Evolutionary conservation across 2,329 filamentous ascomycete species (phyloP).

Genomic region (Diaporthe sp.): DNA sequence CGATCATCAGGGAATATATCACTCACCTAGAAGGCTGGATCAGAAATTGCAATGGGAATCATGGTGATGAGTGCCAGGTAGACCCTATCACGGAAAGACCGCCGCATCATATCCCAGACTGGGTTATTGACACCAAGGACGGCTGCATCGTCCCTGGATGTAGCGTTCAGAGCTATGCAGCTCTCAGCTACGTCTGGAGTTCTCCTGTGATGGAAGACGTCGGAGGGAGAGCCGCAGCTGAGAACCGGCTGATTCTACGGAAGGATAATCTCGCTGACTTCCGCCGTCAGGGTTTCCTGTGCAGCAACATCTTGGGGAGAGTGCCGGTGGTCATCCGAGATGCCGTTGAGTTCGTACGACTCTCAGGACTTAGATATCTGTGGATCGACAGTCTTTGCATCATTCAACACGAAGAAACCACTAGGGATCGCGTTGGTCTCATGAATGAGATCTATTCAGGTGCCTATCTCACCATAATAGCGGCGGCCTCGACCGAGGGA

Average conservation of each 20-base stretch:
- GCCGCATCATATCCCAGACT: constrained; percentile 13
- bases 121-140: constrained; percentile 3
- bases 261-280: not conserved
- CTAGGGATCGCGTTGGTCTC: not conserved
- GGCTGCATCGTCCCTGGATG: constrained; percentile 15
- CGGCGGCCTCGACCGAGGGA: not conserved
- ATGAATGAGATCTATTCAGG: constrained; percentile 44
- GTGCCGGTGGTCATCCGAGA: constrained; percentile 2
- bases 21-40: constrained; percentile 1
- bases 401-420: constrained; percentile 46
- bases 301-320: not conserved
- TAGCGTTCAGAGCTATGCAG: not conserved
- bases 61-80: not conserved
- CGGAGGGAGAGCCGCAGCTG: not conserved
- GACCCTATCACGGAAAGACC: not conserved
- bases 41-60: not conserved
- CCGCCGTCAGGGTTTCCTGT: not conserved
- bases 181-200: constrained; percentile 17
- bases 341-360: not conserved
- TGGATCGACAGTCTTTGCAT: constrained; percentile 54
- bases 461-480: constrained; percentile 45
- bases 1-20: not conserved
- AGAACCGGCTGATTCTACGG: not conserved
- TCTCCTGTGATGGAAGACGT: no score
- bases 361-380: constrained; percentile 43